Percentiles rank a stretch among this genome's conserved stretches.
Evolutionary conservation across 169 alveolate species (phyloP).

Genomic region (Cytauxzoon felis): DNA sequence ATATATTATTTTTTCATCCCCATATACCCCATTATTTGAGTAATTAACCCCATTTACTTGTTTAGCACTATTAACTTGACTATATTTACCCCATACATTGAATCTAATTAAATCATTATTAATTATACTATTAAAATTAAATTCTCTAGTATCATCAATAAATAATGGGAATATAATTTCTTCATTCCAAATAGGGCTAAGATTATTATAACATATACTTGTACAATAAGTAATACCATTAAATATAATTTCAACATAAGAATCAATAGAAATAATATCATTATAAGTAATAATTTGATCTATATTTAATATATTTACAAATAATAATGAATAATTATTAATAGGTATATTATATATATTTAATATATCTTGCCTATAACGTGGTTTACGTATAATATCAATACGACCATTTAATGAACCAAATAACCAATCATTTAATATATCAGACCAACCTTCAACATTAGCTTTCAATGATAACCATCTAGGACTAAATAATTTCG

Average conservation of each 20-base stretch:
- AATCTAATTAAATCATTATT: slow-evolving; percentile 60
- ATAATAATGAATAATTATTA: slow-evolving; percentile 46
- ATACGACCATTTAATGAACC: slow-evolving; percentile 66
- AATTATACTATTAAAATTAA: slow-evolving; percentile 34
- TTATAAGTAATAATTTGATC: slow-evolving; percentile 65
- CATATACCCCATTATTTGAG: background rate
- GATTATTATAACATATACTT: slow-evolving; percentile 44
- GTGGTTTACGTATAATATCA: slow-evolving; percentile 53
- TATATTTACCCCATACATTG: slow-evolving; percentile 72
- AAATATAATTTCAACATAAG: slow-evolving; percentile 67
- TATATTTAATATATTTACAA: slow-evolving; percentile 54
- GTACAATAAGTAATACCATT: slow-evolving; percentile 63
- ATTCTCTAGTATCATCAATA: slow-evolving; percentile 37
- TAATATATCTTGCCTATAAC: slow-evolving; percentile 61
- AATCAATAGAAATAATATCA: slow-evolving; percentile 51
- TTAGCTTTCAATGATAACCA: slow-evolving; percentile 68
- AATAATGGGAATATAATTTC: slow-evolving; percentile 60
- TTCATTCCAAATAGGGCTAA: slow-evolving; percentile 65
- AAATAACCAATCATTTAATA: slow-evolving; percentile 54
- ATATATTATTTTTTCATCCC: slow-evolving; percentile 38
- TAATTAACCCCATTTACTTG: background rate
- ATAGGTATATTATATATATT: slow-evolving; percentile 4
- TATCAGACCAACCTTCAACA: slow-evolving; percentile 68
- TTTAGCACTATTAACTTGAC: slow-evolving; percentile 5
- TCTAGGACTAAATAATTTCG: slow-evolving; percentile 48